These are phyloP conservation scores for Vachellia collinsii DNA, from an alignment of 306 rosid genomes.

Conservation along the genomic window DNA sequence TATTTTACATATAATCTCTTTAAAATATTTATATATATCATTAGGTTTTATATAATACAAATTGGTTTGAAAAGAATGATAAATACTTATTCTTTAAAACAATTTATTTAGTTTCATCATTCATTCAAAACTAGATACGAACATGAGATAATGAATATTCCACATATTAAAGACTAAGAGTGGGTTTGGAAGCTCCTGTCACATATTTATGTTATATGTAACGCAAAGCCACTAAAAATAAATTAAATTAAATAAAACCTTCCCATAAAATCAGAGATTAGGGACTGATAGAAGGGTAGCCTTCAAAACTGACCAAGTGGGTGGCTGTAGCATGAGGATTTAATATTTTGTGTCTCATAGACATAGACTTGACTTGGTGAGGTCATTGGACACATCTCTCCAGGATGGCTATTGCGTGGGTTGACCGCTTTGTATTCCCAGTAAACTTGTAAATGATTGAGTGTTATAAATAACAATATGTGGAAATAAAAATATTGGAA, in stretches of 20 bases:
- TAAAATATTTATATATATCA: too few relatives aligned
- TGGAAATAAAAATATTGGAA: neutral
- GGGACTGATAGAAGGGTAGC: neutral
- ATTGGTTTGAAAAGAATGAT: too few relatives aligned
- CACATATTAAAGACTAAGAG: neutral
- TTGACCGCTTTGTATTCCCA: neutral
- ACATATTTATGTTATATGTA: too few relatives aligned
- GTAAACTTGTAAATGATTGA: neutral
- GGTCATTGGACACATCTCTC: neutral
- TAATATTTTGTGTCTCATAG: neutral
- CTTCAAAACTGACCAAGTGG: neutral
- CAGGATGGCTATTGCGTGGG: neutral
- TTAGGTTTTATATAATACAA: too few relatives aligned
- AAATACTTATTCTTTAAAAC: too few relatives aligned
- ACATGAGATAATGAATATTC: too few relatives aligned
- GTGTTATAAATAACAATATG: neutral
- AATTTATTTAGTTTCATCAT: neutral
- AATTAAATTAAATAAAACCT: too few relatives aligned
- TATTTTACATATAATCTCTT: too few relatives aligned
- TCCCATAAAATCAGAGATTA: too few relatives aligned
- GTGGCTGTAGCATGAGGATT: neutral
- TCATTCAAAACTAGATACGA: too few relatives aligned
- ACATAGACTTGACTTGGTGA: slow-evolving; percentile 36
- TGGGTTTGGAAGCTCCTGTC: too few relatives aligned
- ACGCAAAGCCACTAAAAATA: too few relatives aligned